Evolutionary conservation across 257 asterid species (phyloP).

Genomic region (Nicotiana tomentosiformis): DNA sequence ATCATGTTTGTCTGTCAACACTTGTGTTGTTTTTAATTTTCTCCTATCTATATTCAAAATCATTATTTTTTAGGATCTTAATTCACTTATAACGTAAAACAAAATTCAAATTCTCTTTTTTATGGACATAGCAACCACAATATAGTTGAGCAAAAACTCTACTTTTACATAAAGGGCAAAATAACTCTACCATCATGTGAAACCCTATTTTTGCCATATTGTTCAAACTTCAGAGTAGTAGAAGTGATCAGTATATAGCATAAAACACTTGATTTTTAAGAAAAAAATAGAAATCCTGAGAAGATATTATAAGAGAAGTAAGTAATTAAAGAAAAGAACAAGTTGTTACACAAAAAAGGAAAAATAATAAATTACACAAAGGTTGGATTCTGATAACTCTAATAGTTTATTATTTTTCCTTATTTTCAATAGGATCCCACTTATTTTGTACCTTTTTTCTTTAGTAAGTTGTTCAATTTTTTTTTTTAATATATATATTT

Average conservation of each 20-base stretch:
- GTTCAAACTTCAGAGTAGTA: neutral
- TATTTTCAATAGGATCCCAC: neutral
- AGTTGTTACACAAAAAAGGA: neutral
- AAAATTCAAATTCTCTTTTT: neutral
- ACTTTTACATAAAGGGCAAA: neutral
- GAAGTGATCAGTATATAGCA: neutral
- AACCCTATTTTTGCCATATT: neutral
- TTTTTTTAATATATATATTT: neutral
- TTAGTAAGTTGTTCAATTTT: neutral
- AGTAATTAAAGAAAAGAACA: neutral
- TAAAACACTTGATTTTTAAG: neutral
- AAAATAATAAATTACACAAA: neutral
- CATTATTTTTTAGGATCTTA: no score
- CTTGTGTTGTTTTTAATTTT: neutral
- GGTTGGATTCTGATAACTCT: neutral
- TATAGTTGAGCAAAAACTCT: neutral
- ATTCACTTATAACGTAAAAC: neutral
- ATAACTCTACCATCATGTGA: neutral
- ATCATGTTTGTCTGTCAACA: neutral
- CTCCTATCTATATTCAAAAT: no score
- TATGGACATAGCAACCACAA: neutral
- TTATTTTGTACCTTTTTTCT: neutral
- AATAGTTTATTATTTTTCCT: neutral
- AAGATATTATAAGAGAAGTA: neutral
- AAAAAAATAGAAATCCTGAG: neutral